These are phyloP conservation scores for Alternaria gansuensis DNA, from an alignment of 2,329 filamentous ascomycete species.

Conservation along the genomic window DNA sequence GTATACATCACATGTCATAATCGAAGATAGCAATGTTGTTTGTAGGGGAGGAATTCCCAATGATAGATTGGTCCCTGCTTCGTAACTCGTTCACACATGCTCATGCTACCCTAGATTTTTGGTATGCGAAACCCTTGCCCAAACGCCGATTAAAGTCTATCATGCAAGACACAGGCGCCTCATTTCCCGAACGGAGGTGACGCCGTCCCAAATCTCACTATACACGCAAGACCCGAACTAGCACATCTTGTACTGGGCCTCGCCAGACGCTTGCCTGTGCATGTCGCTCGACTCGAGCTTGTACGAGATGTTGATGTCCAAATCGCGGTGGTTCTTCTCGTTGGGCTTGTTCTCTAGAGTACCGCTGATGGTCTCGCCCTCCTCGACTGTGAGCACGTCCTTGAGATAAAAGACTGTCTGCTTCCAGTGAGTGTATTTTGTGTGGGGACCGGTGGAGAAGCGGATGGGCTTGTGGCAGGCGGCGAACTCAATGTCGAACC, in stretches of 20 bases:
- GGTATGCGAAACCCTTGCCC: conserved; percentile 20
- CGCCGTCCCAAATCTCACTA: not conserved
- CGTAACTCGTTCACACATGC: conserved; percentile 39
- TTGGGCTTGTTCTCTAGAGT: conserved; percentile 85
- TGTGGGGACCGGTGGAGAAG: conserved; percentile 97
- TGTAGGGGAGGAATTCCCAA: conserved; percentile 52
- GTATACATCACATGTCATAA: not conserved
- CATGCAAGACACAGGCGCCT: conserved; percentile 12
- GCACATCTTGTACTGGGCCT: conserved; percentile 79
- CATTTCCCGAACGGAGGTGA: conserved; percentile 2
- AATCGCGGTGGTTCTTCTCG: conserved; percentile 89
- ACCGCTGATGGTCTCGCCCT: conserved; percentile 81
- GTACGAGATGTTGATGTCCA: conserved; percentile 91
- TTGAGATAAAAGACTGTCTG: conserved; percentile 98
- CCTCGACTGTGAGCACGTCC: conserved; percentile 89
- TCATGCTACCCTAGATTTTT: conserved; percentile 48
- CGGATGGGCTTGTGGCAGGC: conserved; percentile 97
- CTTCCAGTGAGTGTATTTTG: conserved; percentile 99
- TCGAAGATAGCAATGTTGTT: conserved; percentile 9
- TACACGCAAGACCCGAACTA: conserved; percentile 21
- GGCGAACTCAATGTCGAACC: conserved; percentile 99
- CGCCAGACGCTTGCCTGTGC: conserved; percentile 72
- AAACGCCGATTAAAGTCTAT: conserved; percentile 35
- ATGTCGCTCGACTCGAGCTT: conserved; percentile 78
- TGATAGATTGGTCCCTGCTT: conserved; percentile 48